phyloP scores from a whole-genome alignment of 1,139 yeast genomes.

The Kodamaea alishanica region DNA sequence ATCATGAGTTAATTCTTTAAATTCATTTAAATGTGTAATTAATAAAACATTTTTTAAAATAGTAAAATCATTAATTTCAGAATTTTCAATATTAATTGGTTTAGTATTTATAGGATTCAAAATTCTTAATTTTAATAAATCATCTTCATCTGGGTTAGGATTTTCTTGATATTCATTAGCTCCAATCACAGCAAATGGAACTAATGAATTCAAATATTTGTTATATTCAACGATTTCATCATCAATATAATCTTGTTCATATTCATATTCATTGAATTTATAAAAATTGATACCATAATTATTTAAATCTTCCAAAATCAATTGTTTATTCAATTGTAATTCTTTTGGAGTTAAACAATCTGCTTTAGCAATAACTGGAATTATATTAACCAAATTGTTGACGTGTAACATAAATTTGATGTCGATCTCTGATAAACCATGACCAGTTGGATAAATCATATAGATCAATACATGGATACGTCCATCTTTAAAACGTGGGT shows the following conservation, averaged over 20 bases:
- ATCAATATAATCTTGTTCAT: conserved; percentile 46
- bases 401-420: conserved; percentile 39
- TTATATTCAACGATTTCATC: conserved; percentile 49
- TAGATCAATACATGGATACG: conserved; percentile 46
- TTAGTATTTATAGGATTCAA: conserved; percentile 34
- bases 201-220: conserved; percentile 39
- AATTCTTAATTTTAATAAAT: conserved; percentile 36
- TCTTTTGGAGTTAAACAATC: conserved; percentile 40
- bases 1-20: conserved; percentile 67
- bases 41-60: conserved; percentile 62
- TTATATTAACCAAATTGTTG: conserved; percentile 40
- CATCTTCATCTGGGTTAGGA: conserved; percentile 32
- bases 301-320: conserved; percentile 42
- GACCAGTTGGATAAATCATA: conserved; percentile 48
- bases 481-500: conserved; percentile 47
- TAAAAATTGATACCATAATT: conserved; percentile 40
- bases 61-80: conserved; percentile 59
- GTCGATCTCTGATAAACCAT: conserved; percentile 44
- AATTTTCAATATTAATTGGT: conserved; percentile 51
- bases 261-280: conserved; percentile 48
- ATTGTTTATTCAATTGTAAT: conserved; percentile 33
- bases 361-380: conserved; percentile 43
- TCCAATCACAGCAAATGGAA: conserved; percentile 44
- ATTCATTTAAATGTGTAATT: conserved; percentile 76
- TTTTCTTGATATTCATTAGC: conserved; percentile 41